phyloP scores from a whole-genome alignment of 108 stramenopile genomes.

The Conticribra weissflogii region DNA sequence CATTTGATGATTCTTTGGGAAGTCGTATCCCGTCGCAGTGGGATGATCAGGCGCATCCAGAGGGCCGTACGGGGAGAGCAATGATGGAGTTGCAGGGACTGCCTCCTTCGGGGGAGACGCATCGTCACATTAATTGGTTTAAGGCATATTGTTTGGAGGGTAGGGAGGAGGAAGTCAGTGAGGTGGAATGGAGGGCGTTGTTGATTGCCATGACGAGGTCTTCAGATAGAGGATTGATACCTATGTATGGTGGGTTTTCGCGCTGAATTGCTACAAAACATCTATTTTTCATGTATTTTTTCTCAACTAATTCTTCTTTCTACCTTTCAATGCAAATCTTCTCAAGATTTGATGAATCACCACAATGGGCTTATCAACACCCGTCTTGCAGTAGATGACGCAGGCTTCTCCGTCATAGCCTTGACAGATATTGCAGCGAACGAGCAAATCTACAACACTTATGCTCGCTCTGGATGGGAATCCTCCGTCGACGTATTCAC shows the following conservation, averaged over 20 bases:
- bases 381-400: constrained; percentile 11
- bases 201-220: constrained; percentile 36
- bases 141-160: neutral
- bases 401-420: constrained; percentile 34
- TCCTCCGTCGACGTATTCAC: constrained; percentile 32
- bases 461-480: constrained; percentile 38
- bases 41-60: neutral
- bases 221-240: constrained; percentile 38
- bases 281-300: neutral
- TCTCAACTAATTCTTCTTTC: neutral
- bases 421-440: constrained; percentile 26
- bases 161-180: constrained; percentile 1
- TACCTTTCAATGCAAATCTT: neutral
- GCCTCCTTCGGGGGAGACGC: constrained; percentile 42
- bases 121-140: constrained; percentile 37
- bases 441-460: constrained; percentile 44
- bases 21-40: constrained; percentile 41
- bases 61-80: constrained; percentile 3
- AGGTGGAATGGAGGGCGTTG: constrained; percentile 30
- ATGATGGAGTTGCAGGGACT: constrained; percentile 41
- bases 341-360: constrained; percentile 49
- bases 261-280: neutral
- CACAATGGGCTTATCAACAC: constrained; percentile 53
- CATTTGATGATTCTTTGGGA: constrained; percentile 37
- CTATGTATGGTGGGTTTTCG: constrained; percentile 28